phyloP scores from a whole-genome alignment of 1,139 yeast genomes.

The Wickerhamomyces sp. region DNA sequence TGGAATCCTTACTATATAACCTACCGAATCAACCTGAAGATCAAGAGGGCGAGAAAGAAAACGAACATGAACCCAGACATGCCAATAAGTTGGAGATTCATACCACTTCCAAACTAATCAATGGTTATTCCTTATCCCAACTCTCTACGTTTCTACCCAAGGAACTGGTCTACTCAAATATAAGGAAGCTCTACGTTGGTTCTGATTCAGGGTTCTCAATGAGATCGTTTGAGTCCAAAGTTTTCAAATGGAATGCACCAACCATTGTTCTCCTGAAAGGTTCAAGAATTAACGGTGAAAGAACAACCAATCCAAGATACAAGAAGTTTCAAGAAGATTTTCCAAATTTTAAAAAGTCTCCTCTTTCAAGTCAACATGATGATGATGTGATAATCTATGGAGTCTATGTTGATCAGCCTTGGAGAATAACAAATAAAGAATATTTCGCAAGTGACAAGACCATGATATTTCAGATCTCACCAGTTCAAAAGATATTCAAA shows the following conservation, averaged over 20 bases:
- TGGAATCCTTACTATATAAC: conserved; percentile 33
- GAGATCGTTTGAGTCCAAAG: conserved; percentile 77
- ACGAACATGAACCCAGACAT: conserved; percentile 11
- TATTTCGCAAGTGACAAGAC: conserved; percentile 63
- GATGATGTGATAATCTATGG: conserved; percentile 47
- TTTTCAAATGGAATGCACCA: conserved; percentile 89
- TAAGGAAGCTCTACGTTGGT: conserved; percentile 67
- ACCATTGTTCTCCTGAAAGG: conserved; percentile 71
- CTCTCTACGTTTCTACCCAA: conserved; percentile 27
- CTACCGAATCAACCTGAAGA: neutral
- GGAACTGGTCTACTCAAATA: conserved; percentile 34
- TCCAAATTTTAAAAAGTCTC: conserved; percentile 42
- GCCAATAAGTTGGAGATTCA: neutral
- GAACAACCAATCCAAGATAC: conserved; percentile 41
- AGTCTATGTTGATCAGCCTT: conserved; percentile 60
- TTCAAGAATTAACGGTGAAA: conserved; percentile 37
- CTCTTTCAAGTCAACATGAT: conserved; percentile 20
- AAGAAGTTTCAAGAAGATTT: conserved; percentile 45
- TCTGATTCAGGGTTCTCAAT: conserved; percentile 73
- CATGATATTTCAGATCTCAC: conserved; percentile 57
- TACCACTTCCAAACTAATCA: conserved; percentile 26
- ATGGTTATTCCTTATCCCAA: conserved; percentile 28
- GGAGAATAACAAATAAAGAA: conserved; percentile 70
- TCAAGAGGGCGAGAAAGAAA: conserved; percentile 5
- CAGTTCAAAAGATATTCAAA: conserved; percentile 54